Base-by-base conservation (phyloP, 257 asterid genomes). In the Eucommia ulmoides region DNA sequence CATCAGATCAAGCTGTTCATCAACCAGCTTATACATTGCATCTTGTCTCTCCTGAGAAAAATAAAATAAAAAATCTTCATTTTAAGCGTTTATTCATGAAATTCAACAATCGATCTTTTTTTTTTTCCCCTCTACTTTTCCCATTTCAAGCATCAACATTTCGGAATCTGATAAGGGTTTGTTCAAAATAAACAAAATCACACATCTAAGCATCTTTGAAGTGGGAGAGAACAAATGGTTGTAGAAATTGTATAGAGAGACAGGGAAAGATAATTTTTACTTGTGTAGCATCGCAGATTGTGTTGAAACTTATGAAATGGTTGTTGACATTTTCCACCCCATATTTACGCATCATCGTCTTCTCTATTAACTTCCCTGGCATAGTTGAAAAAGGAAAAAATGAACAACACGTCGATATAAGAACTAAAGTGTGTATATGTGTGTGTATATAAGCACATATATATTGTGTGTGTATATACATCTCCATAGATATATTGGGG, bases 251-350 rank as follows among this genome's bases (percentile, higher is more conserved):
- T n/a, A 12, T 26, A 26, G 38, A 26, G 38, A 35, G 44, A 42
- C 19, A 35, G 50, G 20, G 10, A 51, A 20, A 22, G 33, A 42
- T 1, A 19, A 26, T 44, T 20, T 24, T 65, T 81, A 91, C 99
- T 70, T 91, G 99, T 63, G 99, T 91, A 16, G 99, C 99, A 72
- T 91, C 95, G 1, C 99, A 91, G 22, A 91, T 91, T 24, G 99
- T 91, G 82, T 91, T 86, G 80, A 91, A 91, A 70, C 99, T 91
- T 52, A 81, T 63, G 77, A 86, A 91, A 85, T 91, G 95, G 59
- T 66, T 23, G 62, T 80, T 83, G 60, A 88, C 33, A 69, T 86
- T 86, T 74, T 75, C 83, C 38, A 91, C 95, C 47, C 99, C 99
- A 52, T 65, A 72, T 74, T 82, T 91, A 41, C 70, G 83, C 97